Evolutionary conservation across 164 flowering plant species (phyloP).

Genomic region (Aristolochia californica): DNA sequence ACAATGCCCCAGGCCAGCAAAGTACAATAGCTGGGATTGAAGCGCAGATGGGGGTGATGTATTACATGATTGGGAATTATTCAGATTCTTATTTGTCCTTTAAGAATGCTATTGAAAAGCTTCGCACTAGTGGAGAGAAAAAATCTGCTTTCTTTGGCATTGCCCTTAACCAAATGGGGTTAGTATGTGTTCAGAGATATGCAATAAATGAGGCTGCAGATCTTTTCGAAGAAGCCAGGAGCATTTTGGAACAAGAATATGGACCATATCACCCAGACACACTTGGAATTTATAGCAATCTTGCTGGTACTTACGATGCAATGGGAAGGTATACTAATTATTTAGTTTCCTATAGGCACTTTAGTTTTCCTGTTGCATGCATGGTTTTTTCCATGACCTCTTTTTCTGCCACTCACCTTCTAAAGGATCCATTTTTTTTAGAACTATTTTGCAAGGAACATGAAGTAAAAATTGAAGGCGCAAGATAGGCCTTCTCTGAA

Average conservation of each 20-base stretch:
- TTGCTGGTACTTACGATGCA: slow-evolving; percentile 95
- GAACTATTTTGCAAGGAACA: too few relatives aligned
- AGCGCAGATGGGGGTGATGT: slow-evolving; percentile 93
- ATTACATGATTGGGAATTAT: slow-evolving; percentile 71
- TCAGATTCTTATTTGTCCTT: slow-evolving; percentile 60
- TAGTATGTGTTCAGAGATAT: slow-evolving; percentile 71
- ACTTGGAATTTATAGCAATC: slow-evolving; percentile 90
- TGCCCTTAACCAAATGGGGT: slow-evolving; percentile 94
- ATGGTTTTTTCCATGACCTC: not conserved
- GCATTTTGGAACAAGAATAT: slow-evolving; percentile 61
- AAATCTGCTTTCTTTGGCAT: slow-evolving; percentile 85
- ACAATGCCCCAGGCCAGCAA: slow-evolving; percentile 83
- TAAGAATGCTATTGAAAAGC: slow-evolving; percentile 53
- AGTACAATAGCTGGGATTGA: slow-evolving; percentile 82
- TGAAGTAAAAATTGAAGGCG: too few relatives aligned
- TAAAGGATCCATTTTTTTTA: not conserved
- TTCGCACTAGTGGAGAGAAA: slow-evolving; percentile 81
- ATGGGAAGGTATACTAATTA: slow-evolving; percentile 61
- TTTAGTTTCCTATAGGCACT: not conserved
- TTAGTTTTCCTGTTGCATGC: not conserved
- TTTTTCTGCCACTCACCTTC: not conserved
- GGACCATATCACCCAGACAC: slow-evolving; percentile 95
- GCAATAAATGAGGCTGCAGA: slow-evolving; percentile 76
- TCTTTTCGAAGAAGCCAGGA: slow-evolving; percentile 83
- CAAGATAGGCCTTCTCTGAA: not conserved